phyloP scores from a whole-genome alignment of 345 rosid species.

The Corchorus capsularis region DNA sequence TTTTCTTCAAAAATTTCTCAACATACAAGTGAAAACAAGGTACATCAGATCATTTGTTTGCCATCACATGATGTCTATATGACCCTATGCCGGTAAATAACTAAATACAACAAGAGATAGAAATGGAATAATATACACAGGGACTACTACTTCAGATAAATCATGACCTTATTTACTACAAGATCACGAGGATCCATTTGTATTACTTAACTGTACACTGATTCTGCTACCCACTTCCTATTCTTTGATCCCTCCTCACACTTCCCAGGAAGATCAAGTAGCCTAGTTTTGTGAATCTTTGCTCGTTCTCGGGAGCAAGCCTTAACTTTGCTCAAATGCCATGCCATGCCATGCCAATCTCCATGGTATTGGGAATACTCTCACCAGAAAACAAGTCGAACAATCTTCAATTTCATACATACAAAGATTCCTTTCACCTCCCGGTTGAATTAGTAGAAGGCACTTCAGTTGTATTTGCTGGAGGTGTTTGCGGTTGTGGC shows the following conservation, averaged over 20 bases:
- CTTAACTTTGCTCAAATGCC: too few species aligned
- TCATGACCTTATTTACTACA: constrained; percentile 28
- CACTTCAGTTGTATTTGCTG: constrained; percentile 42
- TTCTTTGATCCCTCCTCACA: constrained; percentile 18
- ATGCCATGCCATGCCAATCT: background rate
- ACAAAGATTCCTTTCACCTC: constrained; percentile 26
- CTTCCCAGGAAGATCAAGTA: constrained; percentile 18
- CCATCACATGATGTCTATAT: constrained; percentile 20
- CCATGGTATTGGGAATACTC: background rate
- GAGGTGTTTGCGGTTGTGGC: constrained; percentile 60
- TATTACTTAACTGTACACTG: constrained; percentile 36
- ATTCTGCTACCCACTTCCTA: constrained; percentile 16
- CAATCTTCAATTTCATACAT: background rate
- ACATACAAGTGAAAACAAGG: background rate
- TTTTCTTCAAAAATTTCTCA: background rate
- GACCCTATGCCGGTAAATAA: constrained; percentile 16
- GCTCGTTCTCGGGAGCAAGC: too few species aligned
- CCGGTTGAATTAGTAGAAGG: constrained; percentile 38
- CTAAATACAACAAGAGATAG: background rate
- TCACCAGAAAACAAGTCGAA: background rate
- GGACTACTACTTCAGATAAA: background rate
- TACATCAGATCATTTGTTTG: constrained; percentile 8
- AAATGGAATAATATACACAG: constrained; percentile 39
- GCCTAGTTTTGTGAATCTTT: constrained; percentile 15
- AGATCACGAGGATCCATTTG: constrained; percentile 8